These are phyloP conservation scores for Stevia rebaudiana DNA, from an alignment of 140 eudicot species.

Conservation along the genomic window DNA sequence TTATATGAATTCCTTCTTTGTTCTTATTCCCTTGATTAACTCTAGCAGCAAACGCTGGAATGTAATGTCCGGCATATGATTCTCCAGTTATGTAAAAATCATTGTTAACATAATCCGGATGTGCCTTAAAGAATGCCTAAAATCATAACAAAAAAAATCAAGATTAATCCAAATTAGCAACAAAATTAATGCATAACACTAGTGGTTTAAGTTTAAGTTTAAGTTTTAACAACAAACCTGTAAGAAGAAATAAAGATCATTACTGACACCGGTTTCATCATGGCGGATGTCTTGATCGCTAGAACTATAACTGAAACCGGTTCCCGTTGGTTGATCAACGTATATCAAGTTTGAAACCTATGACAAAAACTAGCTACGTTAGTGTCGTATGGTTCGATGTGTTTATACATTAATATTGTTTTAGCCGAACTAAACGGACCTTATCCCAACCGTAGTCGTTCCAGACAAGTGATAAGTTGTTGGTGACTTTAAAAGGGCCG, in stretches of 20 bases:
- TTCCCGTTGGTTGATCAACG: conserved; percentile 91
- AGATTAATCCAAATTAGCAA: too few relatives aligned
- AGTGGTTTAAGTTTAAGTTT: too few relatives aligned
- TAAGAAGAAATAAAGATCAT: conserved; percentile 72
- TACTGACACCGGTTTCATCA: conserved; percentile 54
- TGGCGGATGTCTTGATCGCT: conserved; percentile 44
- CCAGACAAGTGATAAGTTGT: conserved; percentile 57
- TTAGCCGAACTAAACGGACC: conserved; percentile 20
- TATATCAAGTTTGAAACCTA: conserved; percentile 80
- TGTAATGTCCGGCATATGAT: conserved; percentile 93
- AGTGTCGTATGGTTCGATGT: neutral
- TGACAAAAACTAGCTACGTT: too few relatives aligned
- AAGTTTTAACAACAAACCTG: conserved; percentile 54
- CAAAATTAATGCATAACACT: too few relatives aligned
- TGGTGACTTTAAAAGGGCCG: conserved; percentile 47
- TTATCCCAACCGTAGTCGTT: conserved; percentile 66
- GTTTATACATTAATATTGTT: too few relatives aligned
- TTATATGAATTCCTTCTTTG: conserved; percentile 59
- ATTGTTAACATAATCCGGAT: conserved; percentile 62
- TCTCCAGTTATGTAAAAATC: conserved; percentile 91
- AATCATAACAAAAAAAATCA: neutral
- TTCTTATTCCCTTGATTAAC: conserved; percentile 62
- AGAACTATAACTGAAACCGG: conserved; percentile 78
- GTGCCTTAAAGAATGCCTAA: conserved; percentile 73
- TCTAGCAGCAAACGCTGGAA: conserved; percentile 79